Base-by-base conservation (phyloP, 495 filamentous ascomycete genomes). In the Penicillium subrubescens region DNA sequence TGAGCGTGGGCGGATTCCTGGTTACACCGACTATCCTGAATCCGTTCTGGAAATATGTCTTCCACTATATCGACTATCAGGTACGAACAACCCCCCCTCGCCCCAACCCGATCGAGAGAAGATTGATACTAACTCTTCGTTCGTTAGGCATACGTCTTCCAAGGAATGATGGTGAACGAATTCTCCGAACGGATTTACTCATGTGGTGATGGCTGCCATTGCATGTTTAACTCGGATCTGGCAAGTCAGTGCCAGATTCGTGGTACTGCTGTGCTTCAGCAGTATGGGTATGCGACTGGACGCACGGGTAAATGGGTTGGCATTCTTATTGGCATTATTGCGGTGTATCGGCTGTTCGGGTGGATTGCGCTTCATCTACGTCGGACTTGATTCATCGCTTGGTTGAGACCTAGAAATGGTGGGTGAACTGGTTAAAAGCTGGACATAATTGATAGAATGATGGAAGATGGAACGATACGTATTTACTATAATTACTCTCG, bases 91-190 rank as follows among this genome's bases (percentile, higher is more conserved):
- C 29, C 60, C 27, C 50, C 25, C 34, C 4, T n/a, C n/a, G n/a
- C n/a, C 17, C 23, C 27, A 23, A 2, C 25, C 25, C 25, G 4
- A 4, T 27, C 17, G 43, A 17, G 19, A 12, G 5, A 53, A 4
- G 3, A 14, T 15, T 23, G 33, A 17, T 14, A 17, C 23, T 46
- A 19, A 57, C 27, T 48, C 1, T 34, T 4, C 52, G 8, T 41
- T 41, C 12, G 17, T 11, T 23, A 81, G 77, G 81, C 85, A 21
- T 94, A 92, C 67, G 91, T 94, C 34, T 94, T 95, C 81, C 89
- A 92, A 65, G 92, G 91, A 19, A 93, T 95, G 92, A 92, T 95
- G 90, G 85, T 94, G 23, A 94, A 94, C 71, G 90, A 95, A 75
- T 93, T 95, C 70, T 75, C 73, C 0, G 41, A 86, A 15, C 75